Evolutionary conservation across 108 stramenopile species (phyloP).

Genomic region (Nitzschia sp.): DNA sequence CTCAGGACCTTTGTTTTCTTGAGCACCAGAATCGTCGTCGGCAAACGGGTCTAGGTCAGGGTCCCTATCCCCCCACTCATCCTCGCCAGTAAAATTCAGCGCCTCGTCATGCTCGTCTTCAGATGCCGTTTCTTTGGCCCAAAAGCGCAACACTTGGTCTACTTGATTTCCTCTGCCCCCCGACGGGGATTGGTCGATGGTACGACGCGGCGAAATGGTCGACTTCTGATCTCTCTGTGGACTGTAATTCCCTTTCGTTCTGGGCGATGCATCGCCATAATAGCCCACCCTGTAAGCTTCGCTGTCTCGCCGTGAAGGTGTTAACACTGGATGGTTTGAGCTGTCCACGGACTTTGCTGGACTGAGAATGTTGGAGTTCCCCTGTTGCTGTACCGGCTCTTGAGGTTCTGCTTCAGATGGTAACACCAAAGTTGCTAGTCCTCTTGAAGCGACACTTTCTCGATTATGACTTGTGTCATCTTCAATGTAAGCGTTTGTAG

Average conservation of each 20-base stretch:
- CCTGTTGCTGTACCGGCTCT: neutral
- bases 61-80: constrained; percentile 21
- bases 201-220: neutral
- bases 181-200: neutral
- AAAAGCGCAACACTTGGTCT: constrained; percentile 2
- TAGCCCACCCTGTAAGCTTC: neutral
- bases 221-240: neutral
- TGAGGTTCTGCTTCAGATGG: no score
- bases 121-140: constrained; percentile 18
- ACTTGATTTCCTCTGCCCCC: neutral
- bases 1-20: neutral
- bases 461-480: no score
- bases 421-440: neutral
- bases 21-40: constrained; percentile 13
- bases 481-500: no score
- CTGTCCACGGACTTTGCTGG: neutral
- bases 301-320: neutral
- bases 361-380: neutral
- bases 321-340: neutral
- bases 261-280: neutral
- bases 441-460: neutral
- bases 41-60: constrained; percentile 14
- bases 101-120: constrained; percentile 28
- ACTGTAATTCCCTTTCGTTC: neutral
- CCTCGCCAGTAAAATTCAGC: constrained; percentile 13